Evolutionary conservation across 2,329 filamentous ascomycete species (phyloP), one percentile per base, ranked within the genome.

Genomic region (Fusarium sp.): DNA sequence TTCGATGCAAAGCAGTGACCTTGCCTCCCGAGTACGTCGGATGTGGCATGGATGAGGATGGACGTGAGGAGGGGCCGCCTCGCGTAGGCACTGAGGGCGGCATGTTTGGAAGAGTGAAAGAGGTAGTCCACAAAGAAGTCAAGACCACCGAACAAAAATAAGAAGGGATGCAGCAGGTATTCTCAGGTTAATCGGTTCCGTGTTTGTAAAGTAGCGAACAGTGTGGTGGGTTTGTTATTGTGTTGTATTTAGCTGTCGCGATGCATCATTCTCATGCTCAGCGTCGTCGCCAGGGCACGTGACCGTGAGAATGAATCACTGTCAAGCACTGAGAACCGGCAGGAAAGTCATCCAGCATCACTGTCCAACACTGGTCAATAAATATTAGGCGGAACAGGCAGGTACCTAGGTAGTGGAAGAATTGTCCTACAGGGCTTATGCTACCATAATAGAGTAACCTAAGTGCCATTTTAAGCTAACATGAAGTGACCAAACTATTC

Each of bases 31-130:
- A 13, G 13, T 40, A 44, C 1, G 53, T 53, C 0, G 54, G 30
- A 10, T 11, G 25, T 8, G 44, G 52, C 20, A 30, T 45, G 8
- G 32, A 11, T 46, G 34, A 38, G 9, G 34, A n/a, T 11, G 47
- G 47, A 8, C 47, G 47, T 24, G 47, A 32, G 3, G 63, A 59
- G 1, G 79, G 79, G 0, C 80, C 80, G 1, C 80, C 81, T 3
- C 79, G 61, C 3, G 24, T 43, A 2, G 61, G 27, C 1, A 58
- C 15, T 0, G 62, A 32, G 2, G 62, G 62, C 62, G 18, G 5
- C 12, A 6, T 15, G 7, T 13, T 7, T n/a, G 7, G n/a, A 12
- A 5, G n/a, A 48, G 20, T 54, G 34, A 38, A 38, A 18, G 11
- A n/a, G 10, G 8, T 27, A 9, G 20, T 18, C 13, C 29, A 6